Conservation (phyloP, 1,284 basidiomycete species). For the Spongispora temasekensis region DNA sequence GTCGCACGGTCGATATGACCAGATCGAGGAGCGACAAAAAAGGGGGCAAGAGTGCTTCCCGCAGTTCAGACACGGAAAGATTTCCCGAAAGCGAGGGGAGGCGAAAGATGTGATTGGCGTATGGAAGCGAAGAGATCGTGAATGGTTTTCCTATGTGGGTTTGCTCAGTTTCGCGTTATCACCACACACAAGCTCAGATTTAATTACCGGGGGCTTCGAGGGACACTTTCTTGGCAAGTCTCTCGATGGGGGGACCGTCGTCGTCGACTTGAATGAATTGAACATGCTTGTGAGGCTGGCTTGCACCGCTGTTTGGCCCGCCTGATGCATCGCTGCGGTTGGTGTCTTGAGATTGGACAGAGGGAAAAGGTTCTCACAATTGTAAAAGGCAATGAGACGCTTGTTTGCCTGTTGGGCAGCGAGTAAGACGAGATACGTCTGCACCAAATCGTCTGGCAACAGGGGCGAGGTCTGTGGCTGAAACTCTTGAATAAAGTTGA, state of each 20-base stretch:
- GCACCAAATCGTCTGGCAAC: slow-evolving; percentile 73
- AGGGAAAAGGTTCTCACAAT: slow-evolving; percentile 50
- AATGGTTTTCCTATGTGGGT: slow-evolving; percentile 66
- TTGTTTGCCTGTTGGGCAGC: slow-evolving; percentile 64
- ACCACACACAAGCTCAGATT: not conserved
- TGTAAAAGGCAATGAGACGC: slow-evolving; percentile 81
- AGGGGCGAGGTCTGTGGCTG: slow-evolving; percentile 77
- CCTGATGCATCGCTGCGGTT: slow-evolving; percentile 42
- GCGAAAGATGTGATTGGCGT: slow-evolving; percentile 78
- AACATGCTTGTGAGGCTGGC: slow-evolving; percentile 85
- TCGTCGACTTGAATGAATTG: slow-evolving; percentile 70
- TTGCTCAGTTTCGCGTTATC: slow-evolving; percentile 11
- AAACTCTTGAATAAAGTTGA: slow-evolving; percentile 50
- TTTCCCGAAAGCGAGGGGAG: slow-evolving; percentile 54
- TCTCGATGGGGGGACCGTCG: slow-evolving; percentile 74
- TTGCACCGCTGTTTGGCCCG: slow-evolving; percentile 80
- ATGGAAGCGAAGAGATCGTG: slow-evolving; percentile 65
- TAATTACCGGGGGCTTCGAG: slow-evolving; percentile 48
- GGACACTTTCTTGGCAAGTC: slow-evolving; percentile 55
- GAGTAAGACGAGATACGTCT: slow-evolving; percentile 67
- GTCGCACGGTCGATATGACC: slow-evolving; percentile 72
- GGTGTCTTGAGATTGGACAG: not conserved
- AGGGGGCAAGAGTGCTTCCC: slow-evolving; percentile 57
- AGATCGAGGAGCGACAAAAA: slow-evolving; percentile 81
- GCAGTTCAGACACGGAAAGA: slow-evolving; percentile 49